Evolutionary conservation across 306 rosid genomes (phyloP), one percentile per base, ranked within the genome.

Genomic region (Vachellia collinsii): DNA sequence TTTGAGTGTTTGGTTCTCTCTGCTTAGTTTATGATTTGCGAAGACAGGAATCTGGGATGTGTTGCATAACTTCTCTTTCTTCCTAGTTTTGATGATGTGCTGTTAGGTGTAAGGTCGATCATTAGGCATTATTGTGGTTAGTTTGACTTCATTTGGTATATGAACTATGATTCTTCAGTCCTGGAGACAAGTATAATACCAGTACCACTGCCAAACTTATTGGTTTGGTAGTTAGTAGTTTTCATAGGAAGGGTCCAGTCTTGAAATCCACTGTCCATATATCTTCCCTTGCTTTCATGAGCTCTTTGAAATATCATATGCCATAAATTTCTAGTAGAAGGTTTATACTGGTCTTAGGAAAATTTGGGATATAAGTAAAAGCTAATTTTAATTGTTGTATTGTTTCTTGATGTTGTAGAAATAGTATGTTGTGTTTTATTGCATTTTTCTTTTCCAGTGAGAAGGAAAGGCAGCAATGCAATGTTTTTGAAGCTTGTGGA

Each of bases 401-500:
- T 53, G 61, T 53, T 53, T 19, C 22, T 53, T 19, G 61, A 53
- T n/a, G 79, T 79, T 37, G 72, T 41, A 19, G 34, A n/a, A 59
- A 66, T 74, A 59, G 68, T 53, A 70, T 58, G 47, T 74, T 80
- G 62, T 80, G n/a, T 79, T 84, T 85, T 54, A 80, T 83, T 61
- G 80, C 62, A 9, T 69, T 70, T n/a, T 29, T 29, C n/a, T 69
- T 62, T 46, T 64, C 78, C 85, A 96, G 99, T 84, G 99, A 96
- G 86, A 93, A 72, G 82, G 99, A 93, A 91, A 90, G 98, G 86
- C 90, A 87, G 82, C 91, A 88, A 78, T 86, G 83, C 80, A 87
- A 87, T 66, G 84, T 93, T 75, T 85, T 87, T 19, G 98, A 96
- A 83, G 85, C 89, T 73, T 93, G 97, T 82, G 99, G 99, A 75